Percentiles rank a stretch among this genome's conserved stretches.
Conservation (phyloP, 83 land plant species). For the Diphasiastrum complanatum region DNA sequence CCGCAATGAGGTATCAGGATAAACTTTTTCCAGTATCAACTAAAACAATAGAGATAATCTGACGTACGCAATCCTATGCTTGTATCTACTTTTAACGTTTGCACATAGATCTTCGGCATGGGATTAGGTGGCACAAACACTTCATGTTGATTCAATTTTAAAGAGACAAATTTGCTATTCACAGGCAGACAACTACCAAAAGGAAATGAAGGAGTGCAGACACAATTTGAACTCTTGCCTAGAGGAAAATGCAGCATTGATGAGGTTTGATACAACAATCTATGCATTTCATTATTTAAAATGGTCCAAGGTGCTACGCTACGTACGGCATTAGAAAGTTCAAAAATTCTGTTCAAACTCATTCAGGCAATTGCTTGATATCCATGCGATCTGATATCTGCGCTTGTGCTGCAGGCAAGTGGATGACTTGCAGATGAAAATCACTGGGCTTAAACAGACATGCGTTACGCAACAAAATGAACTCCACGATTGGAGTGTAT, state of each 20-base stretch:
- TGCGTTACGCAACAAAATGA: neutral
- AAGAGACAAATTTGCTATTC: neutral
- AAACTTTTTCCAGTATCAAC: neutral
- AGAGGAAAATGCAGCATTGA: slow-evolving; percentile 49
- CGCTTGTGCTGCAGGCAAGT: neutral
- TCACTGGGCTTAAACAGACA: neutral
- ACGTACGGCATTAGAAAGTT: too few species aligned
- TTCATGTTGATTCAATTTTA: neutral
- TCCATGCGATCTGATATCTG: neutral
- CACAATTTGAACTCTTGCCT: slow-evolving; percentile 44
- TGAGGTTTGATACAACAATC: slow-evolving; percentile 33
- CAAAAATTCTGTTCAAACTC: neutral
- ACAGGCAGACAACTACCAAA: slow-evolving; percentile 45
- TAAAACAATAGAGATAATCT: too few species aligned
- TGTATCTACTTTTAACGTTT: too few species aligned
- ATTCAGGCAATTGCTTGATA: neutral
- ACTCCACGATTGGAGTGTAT: neutral
- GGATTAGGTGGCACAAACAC: slow-evolving; percentile 3
- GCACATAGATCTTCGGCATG: slow-evolving; percentile 3
- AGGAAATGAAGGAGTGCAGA: slow-evolving; percentile 58
- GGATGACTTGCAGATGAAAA: neutral
- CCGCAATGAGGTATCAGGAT: slow-evolving; percentile 21
- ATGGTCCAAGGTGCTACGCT: neutral
- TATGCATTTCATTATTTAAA: neutral
- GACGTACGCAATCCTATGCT: too few species aligned